phyloP scores from a whole-genome alignment of 257 asterid species.

The Solanum appendiculatum region DNA sequence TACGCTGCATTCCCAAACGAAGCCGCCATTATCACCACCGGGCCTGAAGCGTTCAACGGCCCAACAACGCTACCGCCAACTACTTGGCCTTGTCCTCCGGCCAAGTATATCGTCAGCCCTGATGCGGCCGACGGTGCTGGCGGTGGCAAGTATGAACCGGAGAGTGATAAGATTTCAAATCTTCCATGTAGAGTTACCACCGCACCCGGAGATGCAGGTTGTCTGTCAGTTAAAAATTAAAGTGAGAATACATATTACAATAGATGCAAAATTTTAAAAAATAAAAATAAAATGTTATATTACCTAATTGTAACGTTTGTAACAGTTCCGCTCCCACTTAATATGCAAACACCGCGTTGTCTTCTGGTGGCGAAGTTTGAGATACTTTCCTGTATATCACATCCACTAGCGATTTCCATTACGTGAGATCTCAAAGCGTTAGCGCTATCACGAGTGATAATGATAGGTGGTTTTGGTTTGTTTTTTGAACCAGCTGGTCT shows the following conservation, averaged over 20 bases:
- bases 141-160: constrained; percentile 82
- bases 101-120: constrained; percentile 59
- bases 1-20: constrained; percentile 91
- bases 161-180: constrained; percentile 77
- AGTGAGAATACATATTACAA: background rate
- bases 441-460: constrained; percentile 86
- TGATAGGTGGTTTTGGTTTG: constrained; percentile 89
- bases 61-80: constrained; percentile 94
- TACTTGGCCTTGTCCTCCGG: constrained; percentile 93
- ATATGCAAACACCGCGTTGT: constrained; percentile 78
- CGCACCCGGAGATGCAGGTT: constrained; percentile 72
- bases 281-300: background rate
- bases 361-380: constrained; percentile 67
- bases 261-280: background rate
- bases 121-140: constrained; percentile 94
- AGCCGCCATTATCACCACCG: constrained; percentile 91
- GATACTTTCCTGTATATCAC: constrained; percentile 75
- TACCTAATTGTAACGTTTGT: constrained; percentile 37
- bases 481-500: constrained; percentile 84
- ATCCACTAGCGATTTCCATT: constrained; percentile 63
- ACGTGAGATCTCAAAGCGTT: constrained; percentile 87
- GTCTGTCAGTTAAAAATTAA: constrained; percentile 24
- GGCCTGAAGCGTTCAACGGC: constrained; percentile 69
- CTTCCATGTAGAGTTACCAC: constrained; percentile 71
- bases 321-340: constrained; percentile 80